Percentiles rank a stretch among this genome's conserved stretches.
These are phyloP conservation scores for Russula lepida DNA, from an alignment of 768 basidiomycete species.

Conservation along the genomic window DNA sequence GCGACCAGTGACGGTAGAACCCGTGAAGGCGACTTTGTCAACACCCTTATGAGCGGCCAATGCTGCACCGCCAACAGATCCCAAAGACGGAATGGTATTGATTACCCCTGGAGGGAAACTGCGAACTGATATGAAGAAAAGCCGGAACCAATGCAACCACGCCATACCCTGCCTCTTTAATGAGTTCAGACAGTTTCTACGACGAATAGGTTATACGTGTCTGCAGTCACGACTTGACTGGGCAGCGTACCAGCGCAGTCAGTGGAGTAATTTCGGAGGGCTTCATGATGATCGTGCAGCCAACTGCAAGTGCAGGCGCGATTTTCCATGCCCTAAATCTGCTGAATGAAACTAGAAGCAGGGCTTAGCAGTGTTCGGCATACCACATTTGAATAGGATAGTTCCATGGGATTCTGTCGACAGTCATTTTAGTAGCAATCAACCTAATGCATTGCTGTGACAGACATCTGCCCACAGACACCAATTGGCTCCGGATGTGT, in stretches of 20 bases:
- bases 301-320: conserved; percentile 83
- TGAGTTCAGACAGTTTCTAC: conserved; percentile 74
- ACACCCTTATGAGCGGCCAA: conserved; percentile 76
- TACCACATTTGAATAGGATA: conserved; percentile 86
- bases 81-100: conserved; percentile 81
- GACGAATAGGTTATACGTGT: conserved; percentile 6
- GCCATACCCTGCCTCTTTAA: conserved; percentile 73
- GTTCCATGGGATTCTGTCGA: conserved; percentile 79
- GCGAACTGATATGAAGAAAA: conserved; percentile 10
- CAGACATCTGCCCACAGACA: conserved; percentile 89
- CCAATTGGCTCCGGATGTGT: conserved; percentile 87
- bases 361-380: conserved; percentile 9
- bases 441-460: conserved; percentile 7
- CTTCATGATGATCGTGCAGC: conserved; percentile 94
- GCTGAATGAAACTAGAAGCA: background rate
- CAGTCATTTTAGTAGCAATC: conserved; percentile 1
- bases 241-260: conserved; percentile 57
- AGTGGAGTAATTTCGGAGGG: conserved; percentile 83
- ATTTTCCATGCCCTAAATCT: conserved; percentile 75
- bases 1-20: conserved; percentile 81
- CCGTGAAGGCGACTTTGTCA: conserved; percentile 94
- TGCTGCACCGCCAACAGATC: conserved; percentile 76
- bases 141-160: background rate
- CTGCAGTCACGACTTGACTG: background rate
- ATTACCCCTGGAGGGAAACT: conserved; percentile 89